These are phyloP conservation scores for Ustilaginoidea virens DNA, from an alignment of 2,329 filamentous ascomycete genomes.

Conservation along the genomic window DNA sequence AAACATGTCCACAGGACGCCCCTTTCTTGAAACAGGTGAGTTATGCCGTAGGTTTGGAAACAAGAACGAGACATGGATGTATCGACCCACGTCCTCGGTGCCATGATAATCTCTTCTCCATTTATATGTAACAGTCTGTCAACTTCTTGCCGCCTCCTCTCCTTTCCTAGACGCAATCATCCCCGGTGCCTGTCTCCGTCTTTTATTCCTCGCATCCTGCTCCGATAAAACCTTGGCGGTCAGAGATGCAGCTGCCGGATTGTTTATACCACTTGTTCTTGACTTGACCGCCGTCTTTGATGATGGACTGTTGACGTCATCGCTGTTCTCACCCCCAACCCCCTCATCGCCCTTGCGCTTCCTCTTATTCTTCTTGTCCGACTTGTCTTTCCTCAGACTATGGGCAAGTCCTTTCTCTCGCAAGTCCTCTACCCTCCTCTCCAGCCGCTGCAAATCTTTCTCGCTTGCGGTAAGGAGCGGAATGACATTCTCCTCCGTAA, in stretches of 20 bases:
- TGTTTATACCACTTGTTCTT: constrained; percentile 58
- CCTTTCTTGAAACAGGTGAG: too few species aligned
- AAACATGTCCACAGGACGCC: too few species aligned
- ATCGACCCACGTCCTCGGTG: too few species aligned
- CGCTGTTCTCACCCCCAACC: constrained; percentile 38
- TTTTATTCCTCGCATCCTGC: constrained; percentile 68
- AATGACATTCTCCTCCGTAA: constrained; percentile 63
- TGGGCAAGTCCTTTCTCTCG: constrained; percentile 63
- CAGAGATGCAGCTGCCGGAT: constrained; percentile 68
- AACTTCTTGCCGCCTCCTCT: constrained; percentile 4
- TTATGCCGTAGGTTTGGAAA: too few species aligned
- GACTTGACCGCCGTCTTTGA: constrained; percentile 18
- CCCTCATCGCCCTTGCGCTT: constrained; percentile 45
- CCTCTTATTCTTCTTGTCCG: constrained; percentile 39
- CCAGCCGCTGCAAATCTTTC: constrained; percentile 53
- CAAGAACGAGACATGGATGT: too few species aligned
- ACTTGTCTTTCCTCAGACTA: constrained; percentile 69
- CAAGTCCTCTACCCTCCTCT: constrained; percentile 52
- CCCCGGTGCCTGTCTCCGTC: constrained; percentile 47
- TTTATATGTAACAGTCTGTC: background rate
- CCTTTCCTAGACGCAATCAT: constrained; percentile 3
- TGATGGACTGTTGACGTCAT: constrained; percentile 10
- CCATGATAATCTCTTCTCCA: too few species aligned
- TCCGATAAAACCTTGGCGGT: constrained; percentile 79
- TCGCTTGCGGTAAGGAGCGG: constrained; percentile 60